Evolutionary conservation across 1,284 basidiomycete genomes (phyloP).

Genomic region (Ceratobasidium sp.): DNA sequence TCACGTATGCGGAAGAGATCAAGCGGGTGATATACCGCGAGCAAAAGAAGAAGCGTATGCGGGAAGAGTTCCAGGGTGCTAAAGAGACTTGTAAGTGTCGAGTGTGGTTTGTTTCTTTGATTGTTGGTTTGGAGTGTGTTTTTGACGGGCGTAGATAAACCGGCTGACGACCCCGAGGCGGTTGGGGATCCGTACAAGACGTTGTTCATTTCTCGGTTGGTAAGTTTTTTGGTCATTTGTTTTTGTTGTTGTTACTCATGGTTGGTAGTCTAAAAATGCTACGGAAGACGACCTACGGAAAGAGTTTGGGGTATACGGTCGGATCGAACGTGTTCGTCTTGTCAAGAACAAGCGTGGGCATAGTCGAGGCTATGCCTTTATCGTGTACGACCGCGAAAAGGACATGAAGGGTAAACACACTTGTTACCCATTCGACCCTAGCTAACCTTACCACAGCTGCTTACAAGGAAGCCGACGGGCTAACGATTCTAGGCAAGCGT

Average conservation of each 20-base stretch:
- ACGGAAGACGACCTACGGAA: slow-evolving; percentile 92
- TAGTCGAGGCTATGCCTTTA: slow-evolving; percentile 93
- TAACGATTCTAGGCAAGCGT: slow-evolving; percentile 94
- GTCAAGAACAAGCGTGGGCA: slow-evolving; percentile 91
- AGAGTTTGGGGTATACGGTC: slow-evolving; percentile 96
- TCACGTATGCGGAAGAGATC: slow-evolving; percentile 81
- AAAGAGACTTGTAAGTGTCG: slow-evolving; percentile 82
- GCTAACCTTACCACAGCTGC: slow-evolving; percentile 71
- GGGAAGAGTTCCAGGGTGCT: slow-evolving; percentile 82
- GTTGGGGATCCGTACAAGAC: slow-evolving; percentile 99
- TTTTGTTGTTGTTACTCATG: slow-evolving; percentile 1
- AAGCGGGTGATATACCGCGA: slow-evolving; percentile 83
- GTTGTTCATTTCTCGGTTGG: slow-evolving; percentile 93
- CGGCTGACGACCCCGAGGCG: slow-evolving; percentile 91
- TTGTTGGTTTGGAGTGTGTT: slow-evolving; percentile 14
- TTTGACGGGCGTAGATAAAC: slow-evolving; percentile 74
- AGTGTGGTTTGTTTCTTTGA: slow-evolving; percentile 23
- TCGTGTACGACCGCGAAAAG: slow-evolving; percentile 97
- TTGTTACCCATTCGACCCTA: background rate
- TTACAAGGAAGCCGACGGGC: slow-evolving; percentile 99
- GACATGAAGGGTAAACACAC: slow-evolving; percentile 93
- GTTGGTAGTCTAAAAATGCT: slow-evolving; percentile 78
- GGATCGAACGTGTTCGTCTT: slow-evolving; percentile 91
- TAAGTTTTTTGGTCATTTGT: slow-evolving; percentile 57
- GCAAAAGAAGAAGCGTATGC: slow-evolving; percentile 81